phyloP scores from a whole-genome alignment of 1,139 yeast species.

The Pneumocystis wakefieldiae region DNA sequence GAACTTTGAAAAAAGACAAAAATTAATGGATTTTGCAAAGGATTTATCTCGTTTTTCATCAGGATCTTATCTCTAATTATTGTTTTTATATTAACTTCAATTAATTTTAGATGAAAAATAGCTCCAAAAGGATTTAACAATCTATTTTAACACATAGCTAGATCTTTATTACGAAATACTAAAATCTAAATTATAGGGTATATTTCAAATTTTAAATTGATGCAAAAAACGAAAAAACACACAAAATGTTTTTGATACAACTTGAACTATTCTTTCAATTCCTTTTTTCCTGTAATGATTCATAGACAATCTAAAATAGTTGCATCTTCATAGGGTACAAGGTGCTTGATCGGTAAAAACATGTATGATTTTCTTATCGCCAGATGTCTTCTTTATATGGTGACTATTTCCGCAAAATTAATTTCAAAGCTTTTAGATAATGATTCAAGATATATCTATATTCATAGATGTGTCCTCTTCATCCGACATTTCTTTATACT shows the following conservation, averaged over 20 bases:
- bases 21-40: not conserved
- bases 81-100: not conserved
- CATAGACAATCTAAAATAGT: too few species aligned
- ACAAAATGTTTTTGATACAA: too few species aligned
- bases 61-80: not conserved
- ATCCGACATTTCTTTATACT: not conserved
- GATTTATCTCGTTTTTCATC: not conserved
- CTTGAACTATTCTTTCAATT: too few species aligned
- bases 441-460: not conserved
- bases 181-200: not conserved
- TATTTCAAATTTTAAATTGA: too few species aligned
- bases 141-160: not conserved
- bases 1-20: slow-evolving; percentile 1
- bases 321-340: too few species aligned
- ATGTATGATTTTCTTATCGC: too few species aligned
- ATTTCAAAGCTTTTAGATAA: not conserved
- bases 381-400: not conserved
- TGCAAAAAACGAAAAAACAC: too few species aligned
- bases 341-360: too few species aligned
- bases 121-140: not conserved
- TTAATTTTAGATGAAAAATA: not conserved
- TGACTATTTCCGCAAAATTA: not conserved
- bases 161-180: not conserved
- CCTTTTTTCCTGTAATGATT: too few species aligned
- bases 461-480: not conserved